Conservation (phyloP, 2,329 filamentous ascomycete species). For the Cercospora canescens region DNA sequence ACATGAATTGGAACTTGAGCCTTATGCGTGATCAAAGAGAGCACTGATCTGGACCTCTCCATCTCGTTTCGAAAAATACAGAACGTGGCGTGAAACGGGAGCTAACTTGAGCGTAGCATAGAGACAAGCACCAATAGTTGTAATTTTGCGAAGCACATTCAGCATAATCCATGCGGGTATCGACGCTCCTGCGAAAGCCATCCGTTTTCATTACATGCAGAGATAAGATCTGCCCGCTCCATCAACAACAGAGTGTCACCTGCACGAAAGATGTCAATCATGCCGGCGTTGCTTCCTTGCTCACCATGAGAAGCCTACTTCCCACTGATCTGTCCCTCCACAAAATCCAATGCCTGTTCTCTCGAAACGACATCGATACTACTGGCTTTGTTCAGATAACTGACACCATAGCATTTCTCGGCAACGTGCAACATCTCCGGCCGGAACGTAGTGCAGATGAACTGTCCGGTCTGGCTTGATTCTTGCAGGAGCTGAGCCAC, state of each 20-base stretch:
- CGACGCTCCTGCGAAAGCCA: neutral
- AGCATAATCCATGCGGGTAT: neutral
- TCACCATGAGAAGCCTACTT: constrained; percentile 10
- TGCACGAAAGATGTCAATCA: neutral
- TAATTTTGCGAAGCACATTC: neutral
- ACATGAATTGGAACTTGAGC: neutral
- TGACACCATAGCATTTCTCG: constrained; percentile 97
- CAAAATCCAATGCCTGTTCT: constrained; percentile 88
- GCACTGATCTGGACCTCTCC: neutral
- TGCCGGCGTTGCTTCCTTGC: neutral
- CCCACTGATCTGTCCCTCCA: constrained; percentile 71
- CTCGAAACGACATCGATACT: constrained; percentile 86
- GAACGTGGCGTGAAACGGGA: neutral
- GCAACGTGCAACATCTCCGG: constrained; percentile 95
- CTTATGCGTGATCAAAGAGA: constrained; percentile 8
- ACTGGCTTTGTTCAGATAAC: constrained; percentile 88
- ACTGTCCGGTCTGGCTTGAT: constrained; percentile 62
- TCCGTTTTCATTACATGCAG: neutral
- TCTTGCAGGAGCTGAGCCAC: constrained; percentile 83
- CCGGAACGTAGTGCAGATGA: constrained; percentile 98
- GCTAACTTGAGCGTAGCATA: neutral
- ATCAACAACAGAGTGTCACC: neutral
- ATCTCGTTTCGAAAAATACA: neutral
- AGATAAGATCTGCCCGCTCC: neutral
- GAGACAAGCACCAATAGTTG: neutral